Evolutionary conservation across 495 filamentous ascomycete genomes (phyloP).

Genomic region (Schizothecium vesticola): DNA sequence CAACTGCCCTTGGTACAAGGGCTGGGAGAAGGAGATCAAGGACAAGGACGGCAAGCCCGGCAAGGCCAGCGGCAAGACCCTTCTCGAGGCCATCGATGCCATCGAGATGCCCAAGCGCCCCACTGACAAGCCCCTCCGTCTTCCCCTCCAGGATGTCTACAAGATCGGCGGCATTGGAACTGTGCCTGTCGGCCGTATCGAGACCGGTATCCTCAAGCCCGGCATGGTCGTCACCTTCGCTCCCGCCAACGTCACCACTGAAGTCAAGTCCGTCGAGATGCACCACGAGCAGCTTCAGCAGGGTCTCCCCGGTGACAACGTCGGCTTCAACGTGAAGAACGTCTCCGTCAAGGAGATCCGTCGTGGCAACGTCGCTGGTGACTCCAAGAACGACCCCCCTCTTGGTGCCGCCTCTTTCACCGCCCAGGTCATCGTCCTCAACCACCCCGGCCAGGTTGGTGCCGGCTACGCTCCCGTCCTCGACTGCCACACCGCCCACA

Average conservation of each 20-base stretch:
- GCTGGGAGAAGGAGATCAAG: constrained; percentile 99
- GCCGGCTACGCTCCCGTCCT: constrained; percentile 98
- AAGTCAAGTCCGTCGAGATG: constrained; percentile 99
- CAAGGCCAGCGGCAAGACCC: constrained; percentile 91
- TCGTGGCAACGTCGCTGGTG: constrained; percentile 98
- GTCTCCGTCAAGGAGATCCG: constrained; percentile 99
- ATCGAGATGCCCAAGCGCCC: constrained; percentile 91
- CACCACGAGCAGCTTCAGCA: constrained; percentile 98
- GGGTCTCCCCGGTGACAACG: constrained; percentile 98
- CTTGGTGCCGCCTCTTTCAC: constrained; percentile 86
- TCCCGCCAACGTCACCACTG: constrained; percentile 97
- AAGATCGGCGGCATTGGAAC: constrained; percentile 99
- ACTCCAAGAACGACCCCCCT: constrained; percentile 99
- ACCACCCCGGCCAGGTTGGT: constrained; percentile 99
- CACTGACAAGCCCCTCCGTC: constrained; percentile 97
- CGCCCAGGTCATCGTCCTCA: constrained; percentile 99
- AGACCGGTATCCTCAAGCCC: constrained; percentile 96
- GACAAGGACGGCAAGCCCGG: no score
- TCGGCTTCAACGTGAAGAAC: constrained; percentile 99
- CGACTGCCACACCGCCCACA: constrained; percentile 99
- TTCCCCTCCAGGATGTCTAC: constrained; percentile 99
- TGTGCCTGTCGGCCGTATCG: constrained; percentile 98
- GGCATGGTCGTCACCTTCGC: constrained; percentile 98
- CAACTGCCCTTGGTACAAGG: constrained; percentile 99
- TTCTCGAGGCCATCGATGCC: constrained; percentile 96